Percentiles rank a stretch among this genome's conserved stretches.
Conservation (phyloP, 352 stramenopile species). For the Globisporangium uncinulatum region DNA sequence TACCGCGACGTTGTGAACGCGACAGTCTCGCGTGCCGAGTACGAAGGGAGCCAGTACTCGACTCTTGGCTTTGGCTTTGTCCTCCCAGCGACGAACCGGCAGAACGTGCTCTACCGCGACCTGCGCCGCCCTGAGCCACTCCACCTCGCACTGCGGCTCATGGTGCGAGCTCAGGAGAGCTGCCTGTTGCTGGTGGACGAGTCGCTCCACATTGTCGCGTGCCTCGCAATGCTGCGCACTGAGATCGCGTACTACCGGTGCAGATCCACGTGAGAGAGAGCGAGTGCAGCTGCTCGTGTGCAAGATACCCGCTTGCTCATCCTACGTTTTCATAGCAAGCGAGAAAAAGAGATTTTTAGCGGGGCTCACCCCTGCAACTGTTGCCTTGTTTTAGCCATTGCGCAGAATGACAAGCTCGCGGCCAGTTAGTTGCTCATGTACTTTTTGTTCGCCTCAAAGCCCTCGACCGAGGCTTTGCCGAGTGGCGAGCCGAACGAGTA, state of each 20-base stretch:
- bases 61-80: constrained; percentile 52
- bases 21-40: constrained; percentile 24
- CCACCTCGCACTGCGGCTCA: constrained; percentile 41
- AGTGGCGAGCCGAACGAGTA: constrained; percentile 88
- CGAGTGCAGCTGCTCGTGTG: neutral
- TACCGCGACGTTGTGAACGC: constrained; percentile 35
- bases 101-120: constrained; percentile 50
- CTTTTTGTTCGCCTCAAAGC: constrained; percentile 74
- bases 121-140: constrained; percentile 47
- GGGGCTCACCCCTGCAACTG: neutral
- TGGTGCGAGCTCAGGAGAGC: constrained; percentile 59
- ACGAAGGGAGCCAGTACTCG: constrained; percentile 51
- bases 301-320: neutral
- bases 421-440: constrained; percentile 76
- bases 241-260: constrained; percentile 52
- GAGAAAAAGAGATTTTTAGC: neutral
- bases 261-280: constrained; percentile 7
- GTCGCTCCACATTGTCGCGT: constrained; percentile 39
- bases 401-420: too few relatives aligned
- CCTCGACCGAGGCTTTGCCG: constrained; percentile 82
- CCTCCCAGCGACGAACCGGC: constrained; percentile 41
- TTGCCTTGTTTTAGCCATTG: neutral
- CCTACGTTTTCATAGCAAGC: neutral
- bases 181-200: constrained; percentile 42
- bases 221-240: constrained; percentile 40